Percentiles rank a stretch among this genome's conserved stretches.
Conservation (phyloP, 2,329 filamentous ascomycete genomes). For the Tolypocladium ovalisporum region DNA sequence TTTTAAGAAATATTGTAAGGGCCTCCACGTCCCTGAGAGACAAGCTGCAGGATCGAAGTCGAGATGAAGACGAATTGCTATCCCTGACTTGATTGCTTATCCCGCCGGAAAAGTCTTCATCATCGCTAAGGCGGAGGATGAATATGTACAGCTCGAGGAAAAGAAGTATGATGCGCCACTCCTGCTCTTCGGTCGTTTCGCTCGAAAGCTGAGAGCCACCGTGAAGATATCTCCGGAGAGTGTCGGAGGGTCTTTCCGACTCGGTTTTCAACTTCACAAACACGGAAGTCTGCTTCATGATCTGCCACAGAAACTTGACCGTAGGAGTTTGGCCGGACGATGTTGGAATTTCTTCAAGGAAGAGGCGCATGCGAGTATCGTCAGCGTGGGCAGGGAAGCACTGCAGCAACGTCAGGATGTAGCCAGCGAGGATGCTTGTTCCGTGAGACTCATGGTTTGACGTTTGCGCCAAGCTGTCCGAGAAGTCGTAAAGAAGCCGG, state of each 20-base stretch:
- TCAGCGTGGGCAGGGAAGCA: conserved; percentile 76
- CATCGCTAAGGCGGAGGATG: conserved; percentile 83
- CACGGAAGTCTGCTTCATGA: conserved; percentile 32
- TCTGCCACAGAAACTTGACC: conserved; percentile 69
- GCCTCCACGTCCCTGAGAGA: conserved; percentile 59
- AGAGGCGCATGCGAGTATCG: conserved; percentile 91
- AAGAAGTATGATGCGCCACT: conserved; percentile 82
- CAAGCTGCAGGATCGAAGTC: conserved; percentile 54
- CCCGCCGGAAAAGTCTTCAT: conserved; percentile 81
- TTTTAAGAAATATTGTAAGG: conserved; percentile 78
- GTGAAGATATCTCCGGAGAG: conserved; percentile 20
- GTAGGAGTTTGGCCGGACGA: conserved; percentile 44
- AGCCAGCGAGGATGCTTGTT: conserved; percentile 66
- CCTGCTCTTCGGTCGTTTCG: conserved; percentile 27
- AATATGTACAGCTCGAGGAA: conserved; percentile 95
- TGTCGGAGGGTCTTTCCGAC: conserved; percentile 15
- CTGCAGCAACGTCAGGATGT: conserved; percentile 72
- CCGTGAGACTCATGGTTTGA: conserved; percentile 18
- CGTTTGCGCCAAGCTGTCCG: conserved; percentile 17
- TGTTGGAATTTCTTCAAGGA: conserved; percentile 39
- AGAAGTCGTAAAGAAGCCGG: conserved; percentile 21
- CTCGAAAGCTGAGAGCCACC: conserved; percentile 13
- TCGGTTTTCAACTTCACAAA: conserved; percentile 19
- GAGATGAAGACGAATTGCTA: conserved; percentile 30
- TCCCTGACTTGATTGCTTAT: conserved; percentile 28